phyloP scores from a whole-genome alignment of 306 rosid genomes.

The Cajanus cajan region DNA sequence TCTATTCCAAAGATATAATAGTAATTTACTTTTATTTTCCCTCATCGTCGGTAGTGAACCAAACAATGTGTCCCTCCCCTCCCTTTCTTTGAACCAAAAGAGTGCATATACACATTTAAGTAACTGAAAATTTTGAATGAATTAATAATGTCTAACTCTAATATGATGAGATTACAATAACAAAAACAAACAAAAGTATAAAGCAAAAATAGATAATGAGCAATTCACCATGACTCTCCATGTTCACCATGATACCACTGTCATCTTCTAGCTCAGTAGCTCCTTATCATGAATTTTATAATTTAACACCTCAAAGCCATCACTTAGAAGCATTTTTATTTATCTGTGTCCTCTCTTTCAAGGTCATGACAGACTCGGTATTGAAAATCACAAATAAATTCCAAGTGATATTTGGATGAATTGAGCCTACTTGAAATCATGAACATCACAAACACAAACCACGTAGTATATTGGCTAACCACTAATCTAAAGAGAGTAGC shows the following conservation, averaged over 20 bases:
- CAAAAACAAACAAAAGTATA: background rate
- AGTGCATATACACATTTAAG: too few relatives aligned
- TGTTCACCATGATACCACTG: background rate
- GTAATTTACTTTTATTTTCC: too few relatives aligned
- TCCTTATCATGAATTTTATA: background rate
- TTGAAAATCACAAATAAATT: background rate
- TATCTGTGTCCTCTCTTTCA: background rate
- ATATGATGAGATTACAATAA: background rate
- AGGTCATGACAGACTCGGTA: background rate
- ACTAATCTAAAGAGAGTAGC: slow-evolving; percentile 8
- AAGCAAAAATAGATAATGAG: background rate
- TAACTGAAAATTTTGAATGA: background rate
- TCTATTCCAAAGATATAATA: background rate
- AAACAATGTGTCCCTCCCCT: too few relatives aligned
- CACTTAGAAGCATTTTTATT: background rate
- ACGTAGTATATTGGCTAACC: background rate
- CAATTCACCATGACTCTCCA: background rate
- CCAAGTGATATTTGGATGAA: background rate
- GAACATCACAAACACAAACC: background rate
- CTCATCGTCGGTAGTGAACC: too few relatives aligned
- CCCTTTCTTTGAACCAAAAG: too few relatives aligned
- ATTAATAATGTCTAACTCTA: background rate
- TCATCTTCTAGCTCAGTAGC: slow-evolving; percentile 3
- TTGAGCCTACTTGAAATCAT: background rate
- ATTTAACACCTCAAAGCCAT: background rate